Evolutionary conservation across 768 basidiomycete species (phyloP), one percentile per base, ranked within the genome.

Genomic region (Grammothele lineata): DNA sequence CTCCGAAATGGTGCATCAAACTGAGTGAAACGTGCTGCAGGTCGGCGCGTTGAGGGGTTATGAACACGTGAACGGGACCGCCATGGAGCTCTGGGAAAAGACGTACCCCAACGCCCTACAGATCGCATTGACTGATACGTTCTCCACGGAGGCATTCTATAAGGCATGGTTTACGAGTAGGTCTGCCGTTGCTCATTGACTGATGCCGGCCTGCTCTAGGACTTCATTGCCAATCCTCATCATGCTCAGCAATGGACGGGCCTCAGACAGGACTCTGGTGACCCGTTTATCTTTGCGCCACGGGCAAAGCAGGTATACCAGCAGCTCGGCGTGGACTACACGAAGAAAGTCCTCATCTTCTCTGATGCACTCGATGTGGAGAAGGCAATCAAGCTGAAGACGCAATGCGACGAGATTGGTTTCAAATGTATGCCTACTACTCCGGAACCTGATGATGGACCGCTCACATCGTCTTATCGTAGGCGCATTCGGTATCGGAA

Each of bases 401-500:
- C 76, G 55, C 85, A 89, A 30, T 83, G 85, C 50, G 74, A 83
- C 36, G 79, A 81, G 40, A 67, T 93, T 5, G 92, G 88, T 2
- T 77, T 97, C 46, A 69, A 65, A 17, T 71, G 88, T 84, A 52
- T 25, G 71, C 54, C 5, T 37, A 34, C 23, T n/a, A n/a, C n/a
- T n/a, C n/a, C n/a, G n/a, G n/a, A n/a, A n/a, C n/a, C n/a, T n/a
- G n/a, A 22, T 17, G 3, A 14, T 6, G 24, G 33, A 48, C 9
- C 51, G 30, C 24, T 46, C 25, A 23, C 23, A 34, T 34, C n/a
- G n/a, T n/a, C n/a, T n/a, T n/a, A n/a, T n/a, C n/a, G 14, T 43
- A 95, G 93, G 83, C 42, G 77, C 85, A 1, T 98, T 92, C 62
- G 96, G 96, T 8, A 92, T 98, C 36, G 96, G 96, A 1, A 99